Base-by-base conservation (phyloP, 1,139 yeast species). In the Pichia cactophila region DNA sequence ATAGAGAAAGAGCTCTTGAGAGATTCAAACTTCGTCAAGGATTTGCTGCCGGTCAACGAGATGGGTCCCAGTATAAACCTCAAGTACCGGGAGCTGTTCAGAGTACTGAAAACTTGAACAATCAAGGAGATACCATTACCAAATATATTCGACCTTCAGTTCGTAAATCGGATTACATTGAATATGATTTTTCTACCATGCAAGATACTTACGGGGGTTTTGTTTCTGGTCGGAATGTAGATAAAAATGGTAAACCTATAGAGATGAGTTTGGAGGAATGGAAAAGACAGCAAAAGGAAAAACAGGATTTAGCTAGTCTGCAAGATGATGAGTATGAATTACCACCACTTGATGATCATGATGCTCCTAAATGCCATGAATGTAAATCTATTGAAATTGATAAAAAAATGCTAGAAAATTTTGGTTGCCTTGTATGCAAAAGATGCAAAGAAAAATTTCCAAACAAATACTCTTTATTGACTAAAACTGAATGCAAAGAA, bases 401-500 rank as follows among this genome's bases (percentile, higher is more conserved):
- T 62, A 82, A 80, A 47, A 77, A 86, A 51, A 61, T 89, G 43
- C 78, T 71, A 61, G 77, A 83, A 17, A 79, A 81, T 41, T 94
- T 90, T 69, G 71, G 75, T 33, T 69, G 83, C 28, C 71, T 88
- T 12, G 96, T 90, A 7, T 94, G 99, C 66, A 77, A 84, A 46
- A 71, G 76, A 45, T 92, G 98, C 66, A 80, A 81, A 35, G 80
- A 79, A 56, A 74, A 74, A 48, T 69, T 70, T 29, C 96, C 96
- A 0, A 96, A 94, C 46, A 92, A 92, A 62, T 94, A 90, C 62
- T 80, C 97, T 0, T 67, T 94, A 33, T 69, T 94, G 47, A 94
- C 98, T 11, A 94, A 94, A 67, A 94, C 99, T 0, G 99, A 94
- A 67, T 88, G 97, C 65, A 79, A 82, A 47, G 94, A 86, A 58